Evolutionary conservation across 2,329 filamentous ascomycete genomes (phyloP), one percentile per base, ranked within the genome.

Genomic region (Microsporum ferrugineum): DNA sequence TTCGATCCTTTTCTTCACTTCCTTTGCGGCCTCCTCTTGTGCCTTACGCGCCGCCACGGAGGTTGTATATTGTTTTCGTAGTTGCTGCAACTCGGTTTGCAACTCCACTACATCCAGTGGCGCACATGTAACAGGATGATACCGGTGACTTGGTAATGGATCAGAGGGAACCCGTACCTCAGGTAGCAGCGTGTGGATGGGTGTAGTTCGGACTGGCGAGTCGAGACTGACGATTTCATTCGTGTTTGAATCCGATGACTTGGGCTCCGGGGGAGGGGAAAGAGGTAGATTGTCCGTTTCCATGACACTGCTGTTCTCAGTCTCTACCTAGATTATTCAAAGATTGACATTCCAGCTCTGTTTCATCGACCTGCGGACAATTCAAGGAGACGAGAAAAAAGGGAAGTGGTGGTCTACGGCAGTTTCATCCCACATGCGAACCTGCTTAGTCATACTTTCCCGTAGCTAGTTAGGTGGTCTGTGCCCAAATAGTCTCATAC

Each of bases 161-260:
- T 68, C 68, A 14, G 68, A 67, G 8, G 75, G 75, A n/a, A 77
- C 68, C 57, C 73, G 71, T 58, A 77, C 71, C 34, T 75, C 70
- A 14, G 71, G 69, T 31, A 76, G 67, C 58, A 72, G 67, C 33
- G 68, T 65, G 65, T 77, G 75, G 56, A 77, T 76, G 51, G 73
- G 67, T 0, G 69, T 72, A 47, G 71, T 73, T 62, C 75, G 75
- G 45, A 69, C 65, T 57, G 70, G 58, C 38, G 72, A 71, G 61
- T 71, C 68, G 5, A 76, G 70, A 47, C 72, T 69, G 10, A 75
- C 67, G 39, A 12, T 4, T 36, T 49, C 29, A n/a, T 59, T 33
- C 23, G 17, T 47, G 10, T 17, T 23, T 34, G 65, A 62, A 6
- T 66, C 62, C 57, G 58, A 31, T 10, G 63, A 39, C 2, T 27